These are phyloP conservation scores for Exophiala alcalophila DNA, from an alignment of 2,329 filamentous ascomycete genomes.

Conservation along the genomic window DNA sequence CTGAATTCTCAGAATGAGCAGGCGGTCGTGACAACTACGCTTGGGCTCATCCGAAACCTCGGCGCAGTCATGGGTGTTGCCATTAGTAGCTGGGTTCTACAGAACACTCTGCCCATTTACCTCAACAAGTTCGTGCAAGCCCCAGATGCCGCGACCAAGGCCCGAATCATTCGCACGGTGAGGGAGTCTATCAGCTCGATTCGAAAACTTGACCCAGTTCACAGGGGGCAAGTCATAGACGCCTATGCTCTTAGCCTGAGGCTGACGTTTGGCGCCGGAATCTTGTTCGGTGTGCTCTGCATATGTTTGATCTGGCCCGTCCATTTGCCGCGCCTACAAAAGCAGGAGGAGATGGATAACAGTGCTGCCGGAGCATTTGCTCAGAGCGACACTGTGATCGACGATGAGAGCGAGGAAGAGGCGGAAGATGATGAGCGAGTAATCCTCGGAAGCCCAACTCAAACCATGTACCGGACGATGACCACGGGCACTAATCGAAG, in stretches of 20 bases:
- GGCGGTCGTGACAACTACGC: slow-evolving; percentile 39
- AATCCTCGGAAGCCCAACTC: neutral
- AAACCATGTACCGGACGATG: slow-evolving; percentile 2
- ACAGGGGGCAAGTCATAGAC: slow-evolving; percentile 27
- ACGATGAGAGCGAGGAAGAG: slow-evolving; percentile 1
- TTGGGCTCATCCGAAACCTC: slow-evolving; percentile 24
- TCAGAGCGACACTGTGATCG: neutral
- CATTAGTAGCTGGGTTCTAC: slow-evolving; percentile 27
- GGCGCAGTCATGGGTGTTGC: slow-evolving; percentile 29
- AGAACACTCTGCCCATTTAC: slow-evolving; percentile 27
- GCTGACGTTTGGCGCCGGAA: slow-evolving; percentile 21
- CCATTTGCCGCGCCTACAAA: slow-evolving; percentile 21
- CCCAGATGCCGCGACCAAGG: slow-evolving; percentile 18
- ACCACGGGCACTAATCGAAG: slow-evolving; percentile 7
- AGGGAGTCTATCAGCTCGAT: slow-evolving; percentile 25
- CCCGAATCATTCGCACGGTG: slow-evolving; percentile 23
- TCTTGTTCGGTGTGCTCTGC: slow-evolving; percentile 14
- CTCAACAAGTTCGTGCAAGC: slow-evolving; percentile 17
- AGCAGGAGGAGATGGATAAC: slow-evolving; percentile 17
- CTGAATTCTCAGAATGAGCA: slow-evolving; percentile 45
- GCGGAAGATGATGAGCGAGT: neutral
- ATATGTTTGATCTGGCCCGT: slow-evolving; percentile 22
- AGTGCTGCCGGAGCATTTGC: neutral
- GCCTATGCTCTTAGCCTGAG: slow-evolving; percentile 27
- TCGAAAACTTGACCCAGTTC: slow-evolving; percentile 16